These are phyloP conservation scores for Naganishia onofrii DNA, from an alignment of 768 basidiomycete species.

Conservation along the genomic window DNA sequence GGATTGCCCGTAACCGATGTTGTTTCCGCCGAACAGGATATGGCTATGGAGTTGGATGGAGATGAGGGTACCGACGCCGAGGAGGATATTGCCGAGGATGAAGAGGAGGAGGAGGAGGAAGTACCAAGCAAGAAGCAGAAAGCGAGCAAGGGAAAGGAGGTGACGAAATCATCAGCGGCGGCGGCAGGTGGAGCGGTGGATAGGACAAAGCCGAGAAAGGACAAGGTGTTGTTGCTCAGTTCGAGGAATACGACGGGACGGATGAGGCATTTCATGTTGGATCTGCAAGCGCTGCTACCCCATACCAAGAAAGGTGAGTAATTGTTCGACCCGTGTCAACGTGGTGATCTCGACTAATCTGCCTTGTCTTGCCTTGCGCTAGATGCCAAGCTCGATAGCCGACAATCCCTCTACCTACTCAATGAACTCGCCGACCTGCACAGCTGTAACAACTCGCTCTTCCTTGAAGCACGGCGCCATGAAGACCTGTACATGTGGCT, in stretches of 20 bases:
- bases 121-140: constrained; percentile 34
- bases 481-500: constrained; percentile 97
- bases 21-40: constrained; percentile 25
- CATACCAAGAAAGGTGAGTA: constrained; percentile 90
- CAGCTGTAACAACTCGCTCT: constrained; percentile 95
- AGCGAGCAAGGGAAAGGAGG: constrained; percentile 35
- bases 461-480: constrained; percentile 93
- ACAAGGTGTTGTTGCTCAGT: constrained; percentile 85
- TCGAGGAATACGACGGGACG: constrained; percentile 92
- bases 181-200: not conserved
- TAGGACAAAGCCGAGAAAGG: constrained; percentile 73
- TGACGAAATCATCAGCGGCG: constrained; percentile 18
- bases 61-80: constrained; percentile 13
- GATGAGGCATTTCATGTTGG: constrained; percentile 96
- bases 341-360: not conserved
- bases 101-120: constrained; percentile 9
- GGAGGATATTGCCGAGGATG: constrained; percentile 15
- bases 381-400: constrained; percentile 98
- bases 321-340: not conserved
- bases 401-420: constrained; percentile 76
- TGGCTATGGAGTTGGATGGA: constrained; percentile 26
- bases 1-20: constrained; percentile 27
- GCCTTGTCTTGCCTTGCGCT: not conserved
- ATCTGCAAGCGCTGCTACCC: constrained; percentile 81
- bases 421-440: constrained; percentile 96